Conservation (phyloP, 345 rosid species). For the Eucalyptus pumila region DNA sequence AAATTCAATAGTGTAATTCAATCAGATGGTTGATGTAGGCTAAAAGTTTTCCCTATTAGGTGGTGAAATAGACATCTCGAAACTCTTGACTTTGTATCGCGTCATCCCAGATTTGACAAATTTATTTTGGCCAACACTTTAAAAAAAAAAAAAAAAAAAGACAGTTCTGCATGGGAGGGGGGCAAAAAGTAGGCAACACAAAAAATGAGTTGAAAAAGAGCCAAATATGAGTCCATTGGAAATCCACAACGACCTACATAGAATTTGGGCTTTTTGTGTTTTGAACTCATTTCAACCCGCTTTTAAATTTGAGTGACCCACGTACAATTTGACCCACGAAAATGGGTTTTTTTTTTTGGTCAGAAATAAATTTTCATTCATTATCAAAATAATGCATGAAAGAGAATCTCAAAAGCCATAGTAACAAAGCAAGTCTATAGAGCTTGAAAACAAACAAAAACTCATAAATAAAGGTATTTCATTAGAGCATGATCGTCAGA, state of each 20-base stretch:
- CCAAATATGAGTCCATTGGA: background rate
- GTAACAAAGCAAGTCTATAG: no score
- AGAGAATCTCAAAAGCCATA: no score
- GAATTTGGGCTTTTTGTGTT: background rate
- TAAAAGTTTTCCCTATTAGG: background rate
- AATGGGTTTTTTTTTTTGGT: no score
- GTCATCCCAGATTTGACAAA: background rate
- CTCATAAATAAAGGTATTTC: no score
- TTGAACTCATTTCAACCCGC: background rate
- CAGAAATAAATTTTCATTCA: accelerated
- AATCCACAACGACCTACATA: background rate
- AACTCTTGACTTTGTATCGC: no score
- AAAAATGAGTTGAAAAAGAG: background rate
- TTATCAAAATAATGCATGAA: no score
- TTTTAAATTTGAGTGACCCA: background rate
- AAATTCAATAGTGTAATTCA: background rate
- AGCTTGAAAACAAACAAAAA: no score
- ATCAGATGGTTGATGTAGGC: background rate
- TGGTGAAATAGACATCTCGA: no score
- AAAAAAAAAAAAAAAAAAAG: background rate
- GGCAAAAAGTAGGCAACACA: background rate
- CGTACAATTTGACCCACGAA: background rate
- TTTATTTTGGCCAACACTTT: background rate
- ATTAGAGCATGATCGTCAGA: no score
- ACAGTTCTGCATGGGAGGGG: background rate